Conservation (phyloP, 164 flowering plant species). For the Vitis labrusca region DNA sequence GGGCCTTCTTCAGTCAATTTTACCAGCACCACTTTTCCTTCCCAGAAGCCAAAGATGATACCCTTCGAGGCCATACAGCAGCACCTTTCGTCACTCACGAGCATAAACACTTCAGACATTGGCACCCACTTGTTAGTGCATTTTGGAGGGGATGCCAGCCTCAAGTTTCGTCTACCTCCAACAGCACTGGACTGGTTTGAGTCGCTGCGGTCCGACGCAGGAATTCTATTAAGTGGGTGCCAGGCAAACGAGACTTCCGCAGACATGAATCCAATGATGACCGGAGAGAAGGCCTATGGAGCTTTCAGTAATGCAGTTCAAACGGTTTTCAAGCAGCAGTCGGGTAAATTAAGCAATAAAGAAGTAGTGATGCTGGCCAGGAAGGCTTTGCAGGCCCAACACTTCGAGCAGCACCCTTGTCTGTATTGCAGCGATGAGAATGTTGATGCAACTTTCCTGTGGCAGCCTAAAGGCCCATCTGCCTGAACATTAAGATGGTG, state of each 20-base stretch:
- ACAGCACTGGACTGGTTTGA: constrained; percentile 3
- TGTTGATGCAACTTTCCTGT: too few relatives aligned
- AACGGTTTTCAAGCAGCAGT: too few relatives aligned
- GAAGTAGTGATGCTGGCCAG: too few relatives aligned
- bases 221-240: constrained; percentile 77
- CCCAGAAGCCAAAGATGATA: constrained; percentile 29
- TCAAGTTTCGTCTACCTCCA: constrained; percentile 26
- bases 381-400: too few relatives aligned
- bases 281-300: too few relatives aligned
- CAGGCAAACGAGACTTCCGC: constrained; percentile 70
- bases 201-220: constrained; percentile 42
- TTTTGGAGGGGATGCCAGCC: constrained; percentile 56
- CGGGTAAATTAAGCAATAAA: too few relatives aligned
- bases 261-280: too few relatives aligned
- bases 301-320: too few relatives aligned
- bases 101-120: constrained; percentile 40
- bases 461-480: too few relatives aligned
- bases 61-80: constrained; percentile 40
- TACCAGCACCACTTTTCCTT: background rate
- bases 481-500: too few relatives aligned
- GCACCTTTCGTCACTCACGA: constrained; percentile 47
- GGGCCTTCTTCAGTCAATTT: constrained; percentile 39
- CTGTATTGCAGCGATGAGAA: too few relatives aligned
- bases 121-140: constrained; percentile 43
- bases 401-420: too few relatives aligned